Evolutionary conservation across 225 moss, liverwort and hornwort species (phyloP).

Genomic region (Marchantia paleacea): DNA sequence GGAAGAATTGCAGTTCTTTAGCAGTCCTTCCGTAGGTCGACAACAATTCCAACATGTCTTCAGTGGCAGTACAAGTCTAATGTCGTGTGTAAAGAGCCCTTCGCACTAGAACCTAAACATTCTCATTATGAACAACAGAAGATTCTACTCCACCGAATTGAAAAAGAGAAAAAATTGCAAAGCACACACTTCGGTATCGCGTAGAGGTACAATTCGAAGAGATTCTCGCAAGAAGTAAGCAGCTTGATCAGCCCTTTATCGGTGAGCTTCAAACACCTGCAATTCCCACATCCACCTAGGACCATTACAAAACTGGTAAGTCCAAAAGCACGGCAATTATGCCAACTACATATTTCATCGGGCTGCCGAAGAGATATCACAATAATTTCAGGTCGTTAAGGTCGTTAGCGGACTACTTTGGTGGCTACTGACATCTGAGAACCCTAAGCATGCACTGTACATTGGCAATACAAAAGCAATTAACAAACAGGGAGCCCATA

Average conservation of each 20-base stretch:
- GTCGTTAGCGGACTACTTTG: too few relatives aligned
- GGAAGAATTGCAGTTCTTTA: too few relatives aligned
- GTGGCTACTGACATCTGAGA: not conserved
- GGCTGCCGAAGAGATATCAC: not conserved
- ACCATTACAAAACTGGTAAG: conserved; percentile 39
- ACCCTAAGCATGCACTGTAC: not conserved
- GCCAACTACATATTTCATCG: not conserved
- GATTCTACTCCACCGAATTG: too few relatives aligned
- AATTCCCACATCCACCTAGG: conserved; percentile 42
- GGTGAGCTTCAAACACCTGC: conserved; percentile 91
- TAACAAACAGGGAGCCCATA: not conserved
- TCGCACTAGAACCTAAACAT: not conserved
- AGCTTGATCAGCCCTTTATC: conserved; percentile 73
- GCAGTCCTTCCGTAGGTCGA: too few relatives aligned
- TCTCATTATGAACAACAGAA: not conserved
- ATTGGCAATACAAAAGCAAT: not conserved
- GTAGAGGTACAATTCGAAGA: conserved; percentile 86
- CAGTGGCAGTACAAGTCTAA: not conserved
- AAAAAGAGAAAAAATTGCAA: not conserved
- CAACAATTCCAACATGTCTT: too few relatives aligned
- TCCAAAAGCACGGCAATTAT: conserved; percentile 20
- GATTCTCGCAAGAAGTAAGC: conserved; percentile 55
- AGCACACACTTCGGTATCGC: conserved; percentile 73
- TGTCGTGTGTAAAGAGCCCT: not conserved
- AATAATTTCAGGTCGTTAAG: not conserved